phyloP scores from a whole-genome alignment of 164 flowering plant genomes.

The Vitis labrusca region DNA sequence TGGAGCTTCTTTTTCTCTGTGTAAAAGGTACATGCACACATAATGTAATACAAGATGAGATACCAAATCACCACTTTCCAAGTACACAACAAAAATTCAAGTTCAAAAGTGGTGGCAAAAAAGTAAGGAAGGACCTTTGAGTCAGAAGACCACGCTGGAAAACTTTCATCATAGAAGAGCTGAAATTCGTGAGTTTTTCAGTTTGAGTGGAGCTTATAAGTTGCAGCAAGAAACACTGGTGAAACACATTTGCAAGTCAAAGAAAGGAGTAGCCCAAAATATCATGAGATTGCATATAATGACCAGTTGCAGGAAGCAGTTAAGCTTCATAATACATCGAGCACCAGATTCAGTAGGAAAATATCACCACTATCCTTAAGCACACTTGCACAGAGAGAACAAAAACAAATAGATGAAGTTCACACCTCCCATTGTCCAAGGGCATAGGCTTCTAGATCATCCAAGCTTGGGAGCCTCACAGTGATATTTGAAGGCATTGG shows the following conservation, averaged over 20 bases:
- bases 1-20: slow-evolving; percentile 85
- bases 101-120: slow-evolving; percentile 1
- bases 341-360: not conserved
- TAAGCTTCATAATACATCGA: slow-evolving; percentile 4
- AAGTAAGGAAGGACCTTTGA: slow-evolving; percentile 51
- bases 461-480: slow-evolving; percentile 78
- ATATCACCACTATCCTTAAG: slow-evolving; percentile 6
- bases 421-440: slow-evolving; percentile 93
- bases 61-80: not conserved
- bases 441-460: slow-evolving; percentile 86
- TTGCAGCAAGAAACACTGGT: slow-evolving; percentile 87
- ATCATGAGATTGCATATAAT: not conserved
- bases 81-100: slow-evolving; percentile 1
- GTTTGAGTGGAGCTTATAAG: slow-evolving; percentile 74
- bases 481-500: slow-evolving; percentile 75
- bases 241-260: slow-evolving; percentile 27
- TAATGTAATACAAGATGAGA: not conserved
- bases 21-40: slow-evolving; percentile 13
- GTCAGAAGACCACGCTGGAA: slow-evolving; percentile 86
- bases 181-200: slow-evolving; percentile 65
- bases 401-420: slow-evolving; percentile 15
- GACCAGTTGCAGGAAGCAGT: slow-evolving; percentile 14
- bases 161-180: slow-evolving; percentile 84
- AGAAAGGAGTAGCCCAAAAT: slow-evolving; percentile 11
- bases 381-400: not conserved